phyloP scores from a whole-genome alignment of 331 rosid genomes.

The Dryas integrifolia region DNA sequence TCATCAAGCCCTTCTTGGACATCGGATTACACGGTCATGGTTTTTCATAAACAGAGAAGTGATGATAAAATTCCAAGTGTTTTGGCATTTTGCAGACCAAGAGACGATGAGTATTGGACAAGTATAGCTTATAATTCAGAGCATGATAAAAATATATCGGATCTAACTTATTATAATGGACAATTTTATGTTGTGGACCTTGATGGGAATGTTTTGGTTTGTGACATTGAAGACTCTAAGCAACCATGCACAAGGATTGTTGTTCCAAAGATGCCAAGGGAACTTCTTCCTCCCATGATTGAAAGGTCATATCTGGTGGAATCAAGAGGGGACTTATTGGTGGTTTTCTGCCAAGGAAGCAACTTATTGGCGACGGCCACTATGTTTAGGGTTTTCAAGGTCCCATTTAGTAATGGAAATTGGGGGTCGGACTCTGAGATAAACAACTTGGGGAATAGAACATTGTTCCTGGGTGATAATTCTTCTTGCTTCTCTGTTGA shows the following conservation, averaged over 20 bases:
- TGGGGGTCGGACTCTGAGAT: neutral
- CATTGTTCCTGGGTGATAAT: neutral
- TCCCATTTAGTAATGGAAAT: neutral
- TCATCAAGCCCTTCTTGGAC: conserved; percentile 1
- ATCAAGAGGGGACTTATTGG: neutral
- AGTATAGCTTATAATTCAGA: too few species aligned
- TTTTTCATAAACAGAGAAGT: too few species aligned
- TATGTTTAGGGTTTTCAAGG: neutral
- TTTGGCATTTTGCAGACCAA: neutral
- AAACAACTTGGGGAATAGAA: neutral
- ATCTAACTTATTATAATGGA: neutral
- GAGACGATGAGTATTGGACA: neutral
- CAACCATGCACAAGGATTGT: neutral
- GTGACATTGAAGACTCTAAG: neutral
- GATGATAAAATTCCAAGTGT: too few species aligned
- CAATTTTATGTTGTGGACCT: neutral
- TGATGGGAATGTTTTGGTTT: neutral
- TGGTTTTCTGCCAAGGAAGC: too few species aligned
- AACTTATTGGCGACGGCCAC: too few species aligned
- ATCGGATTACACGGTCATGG: neutral
- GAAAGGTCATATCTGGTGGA: neutral
- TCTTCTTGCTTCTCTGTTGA: neutral
- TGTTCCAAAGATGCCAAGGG: too few species aligned
- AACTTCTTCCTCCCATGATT: too few species aligned
- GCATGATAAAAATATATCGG: neutral